Evolutionary conservation across 495 filamentous ascomycete genomes (phyloP), one percentile per base, ranked within the genome.

Genomic region (Chaetomidium leptoderma): DNA sequence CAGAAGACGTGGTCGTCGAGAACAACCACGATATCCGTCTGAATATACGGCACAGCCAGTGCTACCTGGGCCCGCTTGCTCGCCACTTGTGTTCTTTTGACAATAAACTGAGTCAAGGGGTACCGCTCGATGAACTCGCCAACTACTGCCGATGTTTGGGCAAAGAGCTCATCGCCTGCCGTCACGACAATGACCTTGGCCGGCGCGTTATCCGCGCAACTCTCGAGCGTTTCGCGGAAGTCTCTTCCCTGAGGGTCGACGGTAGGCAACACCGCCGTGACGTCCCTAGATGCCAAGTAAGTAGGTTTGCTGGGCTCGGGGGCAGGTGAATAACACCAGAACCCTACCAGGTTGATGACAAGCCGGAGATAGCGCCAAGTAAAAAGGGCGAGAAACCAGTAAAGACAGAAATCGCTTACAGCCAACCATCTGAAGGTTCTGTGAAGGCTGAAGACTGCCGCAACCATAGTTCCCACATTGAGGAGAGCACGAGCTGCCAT

Each of bases 1-100:
- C 79, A 84, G 63, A 78, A 78, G 55, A 79, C 79, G 48, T 81
- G 76, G 61, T 85, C 81, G 57, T 83, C 81, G 5, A 76, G 66
- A 62, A 80, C 70, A 19, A 78, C 66, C 1, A 73, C 77, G 51
- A 84, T 78, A 6, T 53, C 23, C 0, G 81, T 84, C 2, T 59
- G 53, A 45, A 80, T 73, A 3, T 67, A 58, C 21, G 65, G 58
- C 2, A 81, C 61, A 1, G 72, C 80, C 30, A 71, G 61, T 32
- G 74, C 73, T 1, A 82, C 67, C 49, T 83, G 80, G 0, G 63
- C 47, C 27, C 81, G 75, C 66, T 82, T 83, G 58, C 72, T 76
- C 29, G 74, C 71, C 0, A 71, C 63, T 8, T 60, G 17, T 0
- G 71, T 48, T 17, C 52, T 29, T 27, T 36, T 17, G 32, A 72